Evolutionary conservation across 768 basidiomycete genomes (phyloP).

Genomic region (Panaeolus cyanescens): DNA sequence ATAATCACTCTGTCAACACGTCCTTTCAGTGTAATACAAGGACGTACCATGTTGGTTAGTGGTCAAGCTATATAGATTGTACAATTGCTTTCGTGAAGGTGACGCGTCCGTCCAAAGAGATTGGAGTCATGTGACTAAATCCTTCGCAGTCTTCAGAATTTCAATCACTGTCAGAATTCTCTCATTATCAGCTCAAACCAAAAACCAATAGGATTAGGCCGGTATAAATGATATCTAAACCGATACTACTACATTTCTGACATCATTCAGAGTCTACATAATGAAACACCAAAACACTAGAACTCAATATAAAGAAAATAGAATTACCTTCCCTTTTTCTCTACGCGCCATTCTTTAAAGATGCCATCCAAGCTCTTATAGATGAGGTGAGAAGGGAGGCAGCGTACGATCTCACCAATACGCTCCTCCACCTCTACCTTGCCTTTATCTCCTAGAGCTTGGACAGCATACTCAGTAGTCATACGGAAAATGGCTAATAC

Average conservation of each 20-base stretch:
- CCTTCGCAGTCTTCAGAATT: neutral
- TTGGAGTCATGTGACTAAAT: slow-evolving; percentile 18
- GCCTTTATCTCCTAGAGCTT: slow-evolving; percentile 64
- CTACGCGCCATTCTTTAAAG: slow-evolving; percentile 89
- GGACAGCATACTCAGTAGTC: slow-evolving; percentile 78
- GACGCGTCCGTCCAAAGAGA: slow-evolving; percentile 26
- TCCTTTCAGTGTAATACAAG: slow-evolving; percentile 7
- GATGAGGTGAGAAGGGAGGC: slow-evolving; percentile 82
- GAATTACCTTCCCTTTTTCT: slow-evolving; percentile 69
- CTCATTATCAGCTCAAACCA: neutral
- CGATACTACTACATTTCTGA: neutral
- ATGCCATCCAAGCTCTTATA: slow-evolving; percentile 93
- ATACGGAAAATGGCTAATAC: slow-evolving; percentile 90
- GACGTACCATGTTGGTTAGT: slow-evolving; percentile 36
- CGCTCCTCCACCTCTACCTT: slow-evolving; percentile 73
- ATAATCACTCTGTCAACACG: slow-evolving; percentile 19
- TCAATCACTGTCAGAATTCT: too few species aligned
- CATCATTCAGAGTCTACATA: neutral
- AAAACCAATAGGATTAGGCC: neutral
- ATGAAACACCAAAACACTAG: slow-evolving; percentile 2
- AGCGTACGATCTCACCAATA: slow-evolving; percentile 88
- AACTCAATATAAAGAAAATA: neutral
- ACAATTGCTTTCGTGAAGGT: slow-evolving; percentile 25
- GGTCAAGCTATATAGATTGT: slow-evolving; percentile 7
- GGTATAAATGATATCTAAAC: neutral